Percentiles rank a stretch among this genome's conserved stretches.
phyloP scores from a whole-genome alignment of 495 filamentous ascomycete genomes.

The Penicillium odoratum region DNA sequence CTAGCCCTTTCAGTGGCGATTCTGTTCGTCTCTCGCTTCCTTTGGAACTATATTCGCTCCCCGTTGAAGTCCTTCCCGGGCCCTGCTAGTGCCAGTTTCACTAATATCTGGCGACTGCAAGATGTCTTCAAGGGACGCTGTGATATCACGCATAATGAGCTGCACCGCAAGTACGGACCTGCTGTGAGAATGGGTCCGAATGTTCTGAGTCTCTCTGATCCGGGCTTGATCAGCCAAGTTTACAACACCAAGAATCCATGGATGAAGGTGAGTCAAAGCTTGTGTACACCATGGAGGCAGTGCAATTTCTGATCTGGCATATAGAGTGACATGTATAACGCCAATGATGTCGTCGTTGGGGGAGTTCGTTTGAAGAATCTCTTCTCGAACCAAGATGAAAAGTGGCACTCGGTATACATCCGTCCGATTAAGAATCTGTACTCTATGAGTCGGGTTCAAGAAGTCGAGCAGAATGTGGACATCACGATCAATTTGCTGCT shows the following conservation, averaged over 20 bases:
- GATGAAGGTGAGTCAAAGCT: conserved; percentile 28
- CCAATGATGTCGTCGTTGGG: conserved; percentile 22
- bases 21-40: conserved; percentile 19
- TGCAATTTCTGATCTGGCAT: background rate
- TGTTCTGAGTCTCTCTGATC: conserved; percentile 37
- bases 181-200: conserved; percentile 41
- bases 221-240: conserved; percentile 30
- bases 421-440: conserved; percentile 38
- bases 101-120: conserved; percentile 30
- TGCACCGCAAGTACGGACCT: conserved; percentile 37
- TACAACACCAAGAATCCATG: conserved; percentile 33
- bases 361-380: conserved; percentile 26
- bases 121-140: conserved; percentile 28
- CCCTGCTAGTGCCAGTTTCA: conserved; percentile 23
- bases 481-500: conserved; percentile 25
- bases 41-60: conserved; percentile 26
- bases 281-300: background rate
- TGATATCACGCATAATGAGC: conserved; percentile 27
- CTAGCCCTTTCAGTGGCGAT: conserved; percentile 12
- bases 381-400: conserved; percentile 47
- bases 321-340: conserved; percentile 31
- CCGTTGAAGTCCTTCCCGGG: conserved; percentile 30
- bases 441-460: conserved; percentile 36
- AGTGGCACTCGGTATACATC: conserved; percentile 32
- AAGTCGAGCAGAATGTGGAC: conserved; percentile 33